These are phyloP conservation scores for Naganishia friedmannii DNA, from an alignment of 768 basidiomycete genomes.

Conservation along the genomic window DNA sequence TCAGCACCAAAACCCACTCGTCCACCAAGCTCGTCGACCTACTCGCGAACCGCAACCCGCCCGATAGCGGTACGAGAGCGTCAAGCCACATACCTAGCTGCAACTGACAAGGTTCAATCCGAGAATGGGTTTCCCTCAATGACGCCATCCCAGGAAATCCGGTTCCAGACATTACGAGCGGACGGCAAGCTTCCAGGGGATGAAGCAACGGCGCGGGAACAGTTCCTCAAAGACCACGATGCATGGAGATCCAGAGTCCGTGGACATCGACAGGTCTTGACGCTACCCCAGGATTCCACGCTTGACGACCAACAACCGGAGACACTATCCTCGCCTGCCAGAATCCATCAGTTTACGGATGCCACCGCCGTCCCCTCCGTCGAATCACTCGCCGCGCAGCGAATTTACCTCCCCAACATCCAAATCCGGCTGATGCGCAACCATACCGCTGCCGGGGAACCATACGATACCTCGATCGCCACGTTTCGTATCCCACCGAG, in stretches of 20 bases:
- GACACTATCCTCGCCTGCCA: slow-evolving; percentile 20
- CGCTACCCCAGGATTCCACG: not conserved
- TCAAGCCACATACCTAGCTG: slow-evolving; percentile 32
- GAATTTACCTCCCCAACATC: slow-evolving; percentile 85
- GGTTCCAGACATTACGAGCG: slow-evolving; percentile 37
- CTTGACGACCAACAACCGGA: not conserved
- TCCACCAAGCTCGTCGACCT: slow-evolving; percentile 5
- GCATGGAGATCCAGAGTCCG: slow-evolving; percentile 34
- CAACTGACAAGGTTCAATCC: slow-evolving; percentile 19
- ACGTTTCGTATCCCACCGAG: slow-evolving; percentile 86
- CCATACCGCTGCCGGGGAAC: slow-evolving; percentile 66
- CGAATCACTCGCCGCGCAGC: slow-evolving; percentile 63
- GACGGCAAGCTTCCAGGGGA: slow-evolving; percentile 36
- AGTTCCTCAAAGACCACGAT: slow-evolving; percentile 39
- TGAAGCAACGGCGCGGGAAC: slow-evolving; percentile 33
- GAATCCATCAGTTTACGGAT: slow-evolving; percentile 12
- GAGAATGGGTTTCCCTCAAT: not conserved
- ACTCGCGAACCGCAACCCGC: slow-evolving; percentile 32
- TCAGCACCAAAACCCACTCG: not conserved
- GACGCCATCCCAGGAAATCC: slow-evolving; percentile 32
- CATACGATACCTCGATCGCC: slow-evolving; percentile 92
- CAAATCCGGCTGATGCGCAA: slow-evolving; percentile 80
- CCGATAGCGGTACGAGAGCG: slow-evolving; percentile 43
- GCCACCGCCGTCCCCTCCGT: slow-evolving; percentile 20
- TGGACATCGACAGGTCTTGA: slow-evolving; percentile 32